Evolutionary conservation across 805 yeast genomes (phyloP), one percentile per base, ranked within the genome.

Genomic region (Schwanniomyces vanrijiae): DNA sequence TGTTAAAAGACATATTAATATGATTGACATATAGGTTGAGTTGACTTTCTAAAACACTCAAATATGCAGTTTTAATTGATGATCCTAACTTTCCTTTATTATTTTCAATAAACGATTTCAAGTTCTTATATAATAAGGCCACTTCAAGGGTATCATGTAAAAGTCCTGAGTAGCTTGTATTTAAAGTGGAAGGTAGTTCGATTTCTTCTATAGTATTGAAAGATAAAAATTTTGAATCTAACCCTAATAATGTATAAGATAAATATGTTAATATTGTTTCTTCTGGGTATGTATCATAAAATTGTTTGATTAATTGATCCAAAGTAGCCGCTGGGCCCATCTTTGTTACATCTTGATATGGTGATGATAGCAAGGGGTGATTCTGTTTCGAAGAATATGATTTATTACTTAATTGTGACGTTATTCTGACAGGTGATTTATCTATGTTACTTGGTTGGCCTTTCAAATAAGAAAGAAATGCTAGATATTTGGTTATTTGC

Each of bases 131-230:
- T 2, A 90, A 65, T 28, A 90, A 64, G 0, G 88, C 92, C 1
- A 90, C 86, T 61, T 90, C 97, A 35, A 85, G 68, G 1, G 87
- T 65, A 22, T 73, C 62, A 46, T 76, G 80, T 26, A 88, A 61
- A 22, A 82, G 55, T 0, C 83, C 82, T 39, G 84, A 73, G 20
- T 78, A 69, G 5, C 90, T 78, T 49, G 76, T 77, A 21, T 83
- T 78, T 13, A 86, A 62, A 37, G 72, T 70, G 1, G 62, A 50
- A 1, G 94, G 91, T 3, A 87, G 56, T 34, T 54, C 59, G n/a
- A 64, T 48, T 5, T 69, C 63, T 19, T 53, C 47, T 16, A 65
- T 66, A 6, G 59, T 56, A 14, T 62, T 61, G 46, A 82, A 72
- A 0, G 81, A 74, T 42, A 85, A 74, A 47, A 83, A 50, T 26